A percentile compares a stretch with the other conserved stretches of the same genome.
phyloP scores from a whole-genome alignment of 1,284 basidiomycete species.

The Chalciporus sp. region DNA sequence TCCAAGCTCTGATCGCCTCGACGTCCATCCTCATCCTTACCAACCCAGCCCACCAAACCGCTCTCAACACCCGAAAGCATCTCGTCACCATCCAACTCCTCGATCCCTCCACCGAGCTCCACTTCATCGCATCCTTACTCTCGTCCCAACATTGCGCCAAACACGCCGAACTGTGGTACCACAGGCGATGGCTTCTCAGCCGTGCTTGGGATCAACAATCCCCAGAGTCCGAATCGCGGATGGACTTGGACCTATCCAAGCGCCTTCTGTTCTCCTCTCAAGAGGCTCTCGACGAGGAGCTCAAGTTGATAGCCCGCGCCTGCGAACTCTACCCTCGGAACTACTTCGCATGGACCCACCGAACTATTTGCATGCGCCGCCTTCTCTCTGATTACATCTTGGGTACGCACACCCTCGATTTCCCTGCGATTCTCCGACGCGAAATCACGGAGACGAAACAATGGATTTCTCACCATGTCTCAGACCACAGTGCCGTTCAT shows the following conservation, averaged over 20 bases:
- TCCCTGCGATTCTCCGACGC: constrained; percentile 36
- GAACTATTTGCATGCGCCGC: constrained; percentile 45
- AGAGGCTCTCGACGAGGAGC: constrained; percentile 43
- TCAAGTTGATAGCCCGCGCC: constrained; percentile 46
- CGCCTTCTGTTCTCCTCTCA: constrained; percentile 25
- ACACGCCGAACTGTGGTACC: constrained; percentile 66
- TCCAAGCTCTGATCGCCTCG: constrained; percentile 28
- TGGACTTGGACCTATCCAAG: not conserved
- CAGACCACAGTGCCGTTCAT: constrained; percentile 65
- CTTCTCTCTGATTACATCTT: constrained; percentile 11
- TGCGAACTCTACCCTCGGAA: constrained; percentile 66
- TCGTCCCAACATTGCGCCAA: constrained; percentile 58
- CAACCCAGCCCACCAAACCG: constrained; percentile 69
- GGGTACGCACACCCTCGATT: constrained; percentile 17
- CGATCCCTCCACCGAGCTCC: constrained; percentile 47
- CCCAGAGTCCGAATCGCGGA: not conserved
- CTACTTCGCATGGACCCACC: constrained; percentile 68
- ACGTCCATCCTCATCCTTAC: constrained; percentile 56
- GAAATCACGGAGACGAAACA: constrained; percentile 40
- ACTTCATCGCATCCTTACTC: constrained; percentile 48
- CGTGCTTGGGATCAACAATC: constrained; percentile 20
- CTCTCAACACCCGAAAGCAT: constrained; percentile 58
- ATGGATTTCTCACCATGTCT: constrained; percentile 64
- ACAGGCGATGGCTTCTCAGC: constrained; percentile 62
- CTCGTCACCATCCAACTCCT: constrained; percentile 43